phyloP scores from a whole-genome alignment of 202 grass and related monocot genomes.

The Musa balbisiana region DNA sequence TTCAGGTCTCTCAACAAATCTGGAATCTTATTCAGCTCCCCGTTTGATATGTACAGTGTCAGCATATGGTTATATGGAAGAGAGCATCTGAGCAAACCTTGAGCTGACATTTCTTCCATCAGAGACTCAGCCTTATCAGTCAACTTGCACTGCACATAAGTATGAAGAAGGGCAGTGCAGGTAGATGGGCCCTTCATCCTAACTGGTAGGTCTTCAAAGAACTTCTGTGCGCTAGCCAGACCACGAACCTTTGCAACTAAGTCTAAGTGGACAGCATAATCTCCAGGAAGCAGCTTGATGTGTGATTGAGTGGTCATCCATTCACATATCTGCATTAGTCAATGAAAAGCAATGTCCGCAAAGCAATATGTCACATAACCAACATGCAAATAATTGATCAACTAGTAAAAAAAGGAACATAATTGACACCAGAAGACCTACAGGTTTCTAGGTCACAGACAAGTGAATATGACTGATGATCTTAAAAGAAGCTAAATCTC shows the following conservation, averaged over 20 bases:
- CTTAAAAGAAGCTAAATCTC: no score
- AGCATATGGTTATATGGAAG: slow-evolving; percentile 90
- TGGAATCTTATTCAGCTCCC: slow-evolving; percentile 44
- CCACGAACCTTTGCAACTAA: slow-evolving; percentile 68
- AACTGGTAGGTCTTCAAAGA: slow-evolving; percentile 83
- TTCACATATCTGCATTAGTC: slow-evolving; percentile 52
- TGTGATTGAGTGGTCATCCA: slow-evolving; percentile 70
- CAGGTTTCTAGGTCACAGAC: background rate
- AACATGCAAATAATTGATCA: background rate
- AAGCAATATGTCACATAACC: background rate
- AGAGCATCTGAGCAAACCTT: slow-evolving; percentile 43
- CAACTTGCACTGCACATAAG: slow-evolving; percentile 40
- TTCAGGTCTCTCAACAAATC: slow-evolving; percentile 52
- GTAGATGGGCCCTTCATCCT: slow-evolving; percentile 61
- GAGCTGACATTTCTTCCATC: slow-evolving; percentile 47
- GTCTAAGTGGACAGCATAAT: slow-evolving; percentile 85
- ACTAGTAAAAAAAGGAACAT: background rate
- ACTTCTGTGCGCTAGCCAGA: slow-evolving; percentile 65
- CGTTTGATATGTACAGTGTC: slow-evolving; percentile 54
- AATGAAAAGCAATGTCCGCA: background rate
- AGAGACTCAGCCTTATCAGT: slow-evolving; percentile 68
- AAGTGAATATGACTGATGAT: no score
- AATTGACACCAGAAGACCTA: background rate
- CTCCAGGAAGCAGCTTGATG: slow-evolving; percentile 59
- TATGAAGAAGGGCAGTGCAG: slow-evolving; percentile 59